Conservation (phyloP, 2,329 filamentous ascomycete species). For the Leptographium procerum region DNA sequence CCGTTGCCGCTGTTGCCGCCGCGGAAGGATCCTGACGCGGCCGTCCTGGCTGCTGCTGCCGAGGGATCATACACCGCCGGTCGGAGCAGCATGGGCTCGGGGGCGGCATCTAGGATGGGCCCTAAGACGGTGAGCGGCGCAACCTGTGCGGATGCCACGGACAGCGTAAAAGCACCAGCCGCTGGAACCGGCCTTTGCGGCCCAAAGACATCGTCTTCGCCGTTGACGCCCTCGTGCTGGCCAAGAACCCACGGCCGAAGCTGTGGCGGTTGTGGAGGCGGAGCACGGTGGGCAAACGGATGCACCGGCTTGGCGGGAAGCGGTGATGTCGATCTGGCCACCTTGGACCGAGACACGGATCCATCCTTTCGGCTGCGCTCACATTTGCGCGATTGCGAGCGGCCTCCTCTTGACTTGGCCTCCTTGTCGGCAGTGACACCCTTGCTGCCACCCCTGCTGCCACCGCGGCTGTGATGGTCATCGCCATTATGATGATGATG, state of each 20-base stretch:
- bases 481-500: constrained; percentile 11
- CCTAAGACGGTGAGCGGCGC: constrained; percentile 30
- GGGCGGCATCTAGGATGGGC: constrained; percentile 36
- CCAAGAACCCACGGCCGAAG: constrained; percentile 2
- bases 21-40: constrained; percentile 2
- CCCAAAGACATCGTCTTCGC: constrained; percentile 10
- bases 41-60: constrained; percentile 6
- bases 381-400: background rate
- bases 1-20: constrained; percentile 33
- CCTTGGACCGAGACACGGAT: background rate
- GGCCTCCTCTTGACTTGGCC: background rate
- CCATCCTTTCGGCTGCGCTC: constrained; percentile 5
- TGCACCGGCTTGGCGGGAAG: background rate
- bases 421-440: background rate
- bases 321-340: background rate
- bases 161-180: background rate
- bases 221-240: background rate
- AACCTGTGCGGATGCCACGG: constrained; percentile 2
- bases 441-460: background rate
- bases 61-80: constrained; percentile 45
- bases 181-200: constrained; percentile 8
- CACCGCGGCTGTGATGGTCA: constrained; percentile 1
- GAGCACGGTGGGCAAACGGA: constrained; percentile 10
- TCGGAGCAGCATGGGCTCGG: constrained; percentile 41
- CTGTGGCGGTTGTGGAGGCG: constrained; percentile 8